Base-by-base conservation (phyloP, 1,284 basidiomycete species). In the Trichosporon asahii region DNA sequence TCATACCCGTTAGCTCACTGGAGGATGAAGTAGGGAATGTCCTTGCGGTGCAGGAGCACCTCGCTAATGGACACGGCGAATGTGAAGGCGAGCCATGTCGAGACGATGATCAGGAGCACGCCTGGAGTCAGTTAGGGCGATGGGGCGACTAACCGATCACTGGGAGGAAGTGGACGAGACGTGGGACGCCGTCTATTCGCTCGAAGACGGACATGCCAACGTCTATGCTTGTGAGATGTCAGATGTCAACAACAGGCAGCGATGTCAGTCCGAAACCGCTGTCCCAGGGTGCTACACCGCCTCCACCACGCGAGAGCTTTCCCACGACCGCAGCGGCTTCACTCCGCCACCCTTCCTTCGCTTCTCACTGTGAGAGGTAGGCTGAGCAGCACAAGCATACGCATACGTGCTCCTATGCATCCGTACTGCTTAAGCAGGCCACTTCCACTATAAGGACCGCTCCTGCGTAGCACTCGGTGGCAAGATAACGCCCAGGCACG, bases 81-180 rank as follows among this genome's bases (percentile, higher is more conserved):
- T 21, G 71, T 64, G 70, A 81, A 81, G 6, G 73, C 65, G 11
- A 74, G 21, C 79, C 78, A 80, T 37, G 77, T 71, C 7, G 53
- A 37, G 8, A 64, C 29, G 4, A 80, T 67, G 29, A 81, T 71
- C 1, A 61, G 12, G 37, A 72, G 76, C 29, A 71, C 75, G 65
- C 78, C 78, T 80, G 66, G 12, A 18, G 55, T 60, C 27, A 60
- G 55, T 21, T 31, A 18, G 12, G 15, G 18, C 57, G 12, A 8
- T 14, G 29, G 27, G 25, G 18, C 4, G 15, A 61, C 57, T 14
- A 15, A 61, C 57, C 57, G 18, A 61, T 31, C 18, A 61, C 57
- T 6, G 57, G 57, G 29, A 61, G 57, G 15, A 31, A 61, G 57
- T 61, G 57, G 57, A 29, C 27, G 40, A 53, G 53, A 66, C 44